Base-by-base conservation (phyloP, 306 rosid species). In the Glycyrrhiza uralensis region DNA sequence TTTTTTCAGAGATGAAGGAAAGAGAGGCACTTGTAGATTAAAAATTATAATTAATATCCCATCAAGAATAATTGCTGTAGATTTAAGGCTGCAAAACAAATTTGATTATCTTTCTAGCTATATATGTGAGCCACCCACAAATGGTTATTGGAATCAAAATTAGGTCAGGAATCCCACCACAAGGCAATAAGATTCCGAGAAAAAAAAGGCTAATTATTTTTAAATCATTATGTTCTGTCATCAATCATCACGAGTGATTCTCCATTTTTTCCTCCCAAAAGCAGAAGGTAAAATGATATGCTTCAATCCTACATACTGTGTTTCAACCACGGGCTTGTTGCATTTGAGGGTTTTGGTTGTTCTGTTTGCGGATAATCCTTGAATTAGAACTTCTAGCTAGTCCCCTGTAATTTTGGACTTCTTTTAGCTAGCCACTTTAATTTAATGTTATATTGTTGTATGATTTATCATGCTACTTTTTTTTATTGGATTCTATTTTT, bases 161-260 rank as follows among this genome's bases (percentile, higher is more conserved):
- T 3, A 13, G 38, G 79, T 35, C 56, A 72, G 69, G 63, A 72
- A 57, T 78, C 66, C 62, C 62, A 52, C 63, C 72, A 41, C 36
- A 44, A 59, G n/a, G n/a, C 10, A 1, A 30, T 7, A 4, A 62
- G 30, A 78, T 71, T 71, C 78, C 61, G 45, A 30, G 2, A 51
- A 33, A 39, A 67, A 60, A 14, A 55, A 42, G 6, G 19, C 1
- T 13, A 32, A 42, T 30, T 15, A 15, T 46, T 63, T 78, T 71
- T 41, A 70, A 70, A 36, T 42, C 17, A 44, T 63, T 30, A 46
- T 74, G 33, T 32, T 71, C 64, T 61, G 66, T 44, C 49, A 6
- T 57, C 75, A 35, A 63, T 33, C 11, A 49, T 47, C 49, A 22
- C 22, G 1, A 22, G 15, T 36, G 17, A 33, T 58, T 2, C 75